These are phyloP conservation scores for Phialophora verrucosa DNA, from an alignment of 2,329 filamentous ascomycete genomes.

Conservation along the genomic window DNA sequence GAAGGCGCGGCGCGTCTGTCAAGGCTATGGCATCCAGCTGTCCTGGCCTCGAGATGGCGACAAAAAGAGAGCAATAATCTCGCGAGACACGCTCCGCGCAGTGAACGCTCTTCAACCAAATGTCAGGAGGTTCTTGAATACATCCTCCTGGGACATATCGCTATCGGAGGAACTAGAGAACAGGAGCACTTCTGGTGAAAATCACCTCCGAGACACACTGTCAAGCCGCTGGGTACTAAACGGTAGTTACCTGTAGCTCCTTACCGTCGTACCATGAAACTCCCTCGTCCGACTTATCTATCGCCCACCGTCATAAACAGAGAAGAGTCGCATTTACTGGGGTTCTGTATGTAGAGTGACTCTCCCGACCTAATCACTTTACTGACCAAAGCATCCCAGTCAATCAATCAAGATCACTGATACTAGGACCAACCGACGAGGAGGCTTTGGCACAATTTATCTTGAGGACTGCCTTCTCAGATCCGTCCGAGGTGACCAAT, in stretches of 20 bases:
- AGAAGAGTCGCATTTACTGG: not conserved
- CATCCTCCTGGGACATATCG: not conserved
- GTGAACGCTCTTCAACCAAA: not conserved
- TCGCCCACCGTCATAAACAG: not conserved
- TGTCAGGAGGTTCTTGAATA: not conserved
- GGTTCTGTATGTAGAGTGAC: not conserved
- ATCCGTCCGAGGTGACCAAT: not conserved
- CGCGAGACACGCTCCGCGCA: not conserved
- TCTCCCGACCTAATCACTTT: not conserved
- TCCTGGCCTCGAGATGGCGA: constrained; percentile 35
- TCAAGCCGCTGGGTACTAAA: not conserved
- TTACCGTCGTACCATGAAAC: not conserved
- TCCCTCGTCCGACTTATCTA: not conserved
- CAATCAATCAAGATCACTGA: not conserved
- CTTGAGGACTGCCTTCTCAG: not conserved
- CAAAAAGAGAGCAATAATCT: constrained; percentile 26
- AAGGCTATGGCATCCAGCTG: constrained; percentile 34
- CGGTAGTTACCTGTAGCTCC: not conserved
- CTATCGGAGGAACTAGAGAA: not conserved
- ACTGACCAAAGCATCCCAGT: not conserved
- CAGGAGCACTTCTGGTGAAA: not conserved
- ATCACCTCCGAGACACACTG: not conserved
- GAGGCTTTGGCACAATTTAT: not conserved
- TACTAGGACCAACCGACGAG: not conserved
- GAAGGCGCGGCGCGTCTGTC: constrained; percentile 32